A percentile compares a stretch with the other conserved stretches of the same genome.
phyloP scores from a whole-genome alignment of 2,329 filamentous ascomycete genomes.

The Ophiognomonia clavigignenti-juglandacearum region DNA sequence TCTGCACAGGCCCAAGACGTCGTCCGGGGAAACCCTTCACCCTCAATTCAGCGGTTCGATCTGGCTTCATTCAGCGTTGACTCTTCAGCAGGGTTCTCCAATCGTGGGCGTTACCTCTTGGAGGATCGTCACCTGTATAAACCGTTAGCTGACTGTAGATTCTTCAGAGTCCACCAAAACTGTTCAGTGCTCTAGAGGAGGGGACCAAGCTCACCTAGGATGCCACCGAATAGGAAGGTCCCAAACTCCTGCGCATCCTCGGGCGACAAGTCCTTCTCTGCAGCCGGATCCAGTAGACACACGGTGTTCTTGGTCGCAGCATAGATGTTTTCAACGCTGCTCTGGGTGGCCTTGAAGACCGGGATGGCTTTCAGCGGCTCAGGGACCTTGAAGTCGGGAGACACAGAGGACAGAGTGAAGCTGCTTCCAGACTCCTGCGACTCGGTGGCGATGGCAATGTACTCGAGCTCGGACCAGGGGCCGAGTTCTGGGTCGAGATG shows the following conservation, averaged over 20 bases:
- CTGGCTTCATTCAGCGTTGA: slow-evolving; percentile 38
- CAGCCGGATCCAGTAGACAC: slow-evolving; percentile 85
- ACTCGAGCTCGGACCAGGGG: slow-evolving; percentile 91
- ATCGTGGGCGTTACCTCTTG: slow-evolving; percentile 60
- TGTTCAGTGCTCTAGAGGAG: neutral
- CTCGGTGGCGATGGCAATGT: slow-evolving; percentile 80
- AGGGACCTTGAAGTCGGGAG: slow-evolving; percentile 62
- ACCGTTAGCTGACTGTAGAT: slow-evolving; percentile 7
- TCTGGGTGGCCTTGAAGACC: slow-evolving; percentile 66
- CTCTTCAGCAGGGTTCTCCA: neutral
- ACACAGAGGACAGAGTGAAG: slow-evolving; percentile 81
- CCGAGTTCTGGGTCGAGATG: slow-evolving; percentile 94
- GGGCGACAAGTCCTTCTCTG: slow-evolving; percentile 73
- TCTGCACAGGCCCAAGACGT: slow-evolving; percentile 85
- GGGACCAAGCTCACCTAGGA: slow-evolving; percentile 64
- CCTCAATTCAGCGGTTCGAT: slow-evolving; percentile 90
- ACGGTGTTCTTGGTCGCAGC: slow-evolving; percentile 67
- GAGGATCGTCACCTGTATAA: slow-evolving; percentile 80
- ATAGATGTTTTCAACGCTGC: slow-evolving; percentile 81
- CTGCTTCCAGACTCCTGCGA: slow-evolving; percentile 59
- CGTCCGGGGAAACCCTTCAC: slow-evolving; percentile 89
- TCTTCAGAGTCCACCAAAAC: neutral
- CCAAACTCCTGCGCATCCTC: slow-evolving; percentile 81
- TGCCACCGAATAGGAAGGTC: slow-evolving; percentile 92
- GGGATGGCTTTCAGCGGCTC: slow-evolving; percentile 47